Conservation (phyloP, 2,329 filamentous ascomycete genomes). For the Fusarium sp. region DNA sequence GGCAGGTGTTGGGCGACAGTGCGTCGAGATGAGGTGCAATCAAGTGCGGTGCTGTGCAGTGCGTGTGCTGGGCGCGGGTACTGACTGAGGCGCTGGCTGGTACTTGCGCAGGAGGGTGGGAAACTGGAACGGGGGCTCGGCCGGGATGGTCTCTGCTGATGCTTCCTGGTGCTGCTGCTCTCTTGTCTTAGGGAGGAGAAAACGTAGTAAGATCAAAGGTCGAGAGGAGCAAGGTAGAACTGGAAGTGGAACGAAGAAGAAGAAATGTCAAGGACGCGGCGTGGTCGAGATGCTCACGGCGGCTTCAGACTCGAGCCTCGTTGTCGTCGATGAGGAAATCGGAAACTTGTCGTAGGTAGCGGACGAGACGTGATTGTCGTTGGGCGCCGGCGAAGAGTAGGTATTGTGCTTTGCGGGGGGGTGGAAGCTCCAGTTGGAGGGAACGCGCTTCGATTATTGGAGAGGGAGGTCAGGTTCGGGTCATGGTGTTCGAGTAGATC, state of each 20-base stretch:
- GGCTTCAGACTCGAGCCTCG: constrained; percentile 37
- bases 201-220: constrained; percentile 12
- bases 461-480: constrained; percentile 28
- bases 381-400: constrained; percentile 39
- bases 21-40: constrained; percentile 17
- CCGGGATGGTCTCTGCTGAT: constrained; percentile 31
- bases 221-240: not conserved
- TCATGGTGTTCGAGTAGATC: not conserved
- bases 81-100: constrained; percentile 33
- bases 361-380: constrained; percentile 25
- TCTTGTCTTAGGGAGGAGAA: constrained; percentile 15
- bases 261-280: constrained; percentile 32
- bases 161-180: constrained; percentile 12
- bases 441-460: constrained; percentile 38
- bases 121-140: constrained; percentile 22
- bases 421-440: constrained; percentile 34
- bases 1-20: constrained; percentile 34
- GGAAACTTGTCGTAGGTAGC: constrained; percentile 32
- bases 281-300: constrained; percentile 36
- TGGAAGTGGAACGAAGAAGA: not conserved
- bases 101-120: constrained; percentile 36
- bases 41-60: constrained; percentile 15
- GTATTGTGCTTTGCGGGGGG: constrained; percentile 44
- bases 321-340: constrained; percentile 37
- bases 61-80: constrained; percentile 29